Conservation (phyloP, 805 yeast genomes). For the Hanseniaspora meyeri region DNA sequence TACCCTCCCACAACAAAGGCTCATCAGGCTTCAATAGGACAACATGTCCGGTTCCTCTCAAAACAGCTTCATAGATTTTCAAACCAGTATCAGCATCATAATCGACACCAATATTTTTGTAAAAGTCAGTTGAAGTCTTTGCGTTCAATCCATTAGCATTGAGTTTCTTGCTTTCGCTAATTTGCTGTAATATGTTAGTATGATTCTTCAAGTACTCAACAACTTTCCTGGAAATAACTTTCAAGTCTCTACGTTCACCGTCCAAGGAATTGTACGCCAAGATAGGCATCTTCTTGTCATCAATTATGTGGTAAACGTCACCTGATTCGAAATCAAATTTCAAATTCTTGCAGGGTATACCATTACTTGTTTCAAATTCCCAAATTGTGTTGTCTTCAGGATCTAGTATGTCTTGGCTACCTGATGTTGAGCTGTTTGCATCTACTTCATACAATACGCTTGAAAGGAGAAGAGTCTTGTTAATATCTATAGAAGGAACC, state of each 20-base stretch:
- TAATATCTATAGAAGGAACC: slow-evolving; percentile 24
- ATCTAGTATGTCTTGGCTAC: background rate
- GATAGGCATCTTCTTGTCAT: background rate
- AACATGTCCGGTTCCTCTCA: slow-evolving; percentile 43
- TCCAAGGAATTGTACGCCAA: background rate
- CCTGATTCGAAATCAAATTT: slow-evolving; percentile 6
- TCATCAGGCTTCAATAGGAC: slow-evolving; percentile 65
- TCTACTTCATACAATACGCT: slow-evolving; percentile 16
- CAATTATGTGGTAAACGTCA: background rate
- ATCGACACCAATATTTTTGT: background rate
- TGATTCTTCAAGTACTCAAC: slow-evolving; percentile 14
- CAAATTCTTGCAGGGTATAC: slow-evolving; percentile 21
- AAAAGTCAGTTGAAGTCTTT: background rate
- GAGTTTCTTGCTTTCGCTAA: slow-evolving; percentile 14
- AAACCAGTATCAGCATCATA: background rate
- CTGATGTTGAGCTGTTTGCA: background rate
- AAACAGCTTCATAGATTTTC: slow-evolving; percentile 17
- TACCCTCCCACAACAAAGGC: slow-evolving; percentile 86
- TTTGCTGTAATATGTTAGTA: slow-evolving; percentile 7
- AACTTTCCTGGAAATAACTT: slow-evolving; percentile 13
- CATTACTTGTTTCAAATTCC: slow-evolving; percentile 15
- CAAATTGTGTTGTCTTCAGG: slow-evolving; percentile 1
- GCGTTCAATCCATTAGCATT: slow-evolving; percentile 17
- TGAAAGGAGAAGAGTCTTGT: slow-evolving; percentile 21
- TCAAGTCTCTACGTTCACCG: slow-evolving; percentile 18